Conservation (phyloP, 2,329 filamentous ascomycete species). For the Diaporthe sp. region DNA sequence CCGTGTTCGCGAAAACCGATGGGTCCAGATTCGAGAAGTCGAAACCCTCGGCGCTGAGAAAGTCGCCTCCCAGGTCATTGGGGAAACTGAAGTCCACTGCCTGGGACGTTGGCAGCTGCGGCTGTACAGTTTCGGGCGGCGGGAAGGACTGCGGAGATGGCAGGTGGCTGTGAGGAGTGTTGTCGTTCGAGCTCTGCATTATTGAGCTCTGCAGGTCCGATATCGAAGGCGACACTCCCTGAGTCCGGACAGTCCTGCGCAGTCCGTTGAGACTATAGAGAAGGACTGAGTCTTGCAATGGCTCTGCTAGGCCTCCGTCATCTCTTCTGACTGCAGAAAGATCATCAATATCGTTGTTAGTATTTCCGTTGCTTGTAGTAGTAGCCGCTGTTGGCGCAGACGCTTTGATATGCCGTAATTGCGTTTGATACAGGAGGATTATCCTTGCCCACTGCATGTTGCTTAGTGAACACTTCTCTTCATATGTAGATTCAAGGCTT, state of each 20-base stretch:
- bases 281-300: background rate
- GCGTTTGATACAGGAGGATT: background rate
- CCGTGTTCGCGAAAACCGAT: background rate
- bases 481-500: background rate
- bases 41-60: background rate
- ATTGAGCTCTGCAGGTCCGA: background rate
- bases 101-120: background rate
- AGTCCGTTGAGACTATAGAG: background rate
- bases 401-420: background rate
- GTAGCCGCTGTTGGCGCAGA: background rate
- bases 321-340: background rate
- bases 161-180: background rate
- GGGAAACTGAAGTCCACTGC: background rate
- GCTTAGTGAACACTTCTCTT: background rate
- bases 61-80: background rate
- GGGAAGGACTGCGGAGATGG: background rate
- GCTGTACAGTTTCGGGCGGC: background rate
- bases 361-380: background rate
- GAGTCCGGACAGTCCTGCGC: background rate
- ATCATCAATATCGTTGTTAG: background rate
- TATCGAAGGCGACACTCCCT: background rate
- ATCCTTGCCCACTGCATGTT: background rate
- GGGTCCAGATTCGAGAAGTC: background rate
- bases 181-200: background rate
- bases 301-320: background rate